Conservation (phyloP, 179 eudicot genomes). For the Carnegiea gigantea region DNA sequence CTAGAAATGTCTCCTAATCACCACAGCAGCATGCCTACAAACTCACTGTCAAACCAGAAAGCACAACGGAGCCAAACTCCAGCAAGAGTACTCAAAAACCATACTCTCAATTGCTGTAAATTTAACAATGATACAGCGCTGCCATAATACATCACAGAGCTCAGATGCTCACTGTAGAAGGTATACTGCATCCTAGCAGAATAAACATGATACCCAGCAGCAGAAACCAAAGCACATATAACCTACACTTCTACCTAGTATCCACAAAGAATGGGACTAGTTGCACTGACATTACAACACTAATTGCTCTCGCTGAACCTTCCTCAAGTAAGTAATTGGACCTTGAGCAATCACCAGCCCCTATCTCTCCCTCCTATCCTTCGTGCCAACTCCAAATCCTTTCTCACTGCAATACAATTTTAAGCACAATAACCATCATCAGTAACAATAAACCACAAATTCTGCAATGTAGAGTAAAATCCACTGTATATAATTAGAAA, state of each 20-base stretch:
- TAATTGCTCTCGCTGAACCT: neutral
- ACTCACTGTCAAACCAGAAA: neutral
- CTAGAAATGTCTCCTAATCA: neutral
- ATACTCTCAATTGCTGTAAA: neutral
- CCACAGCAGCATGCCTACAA: neutral
- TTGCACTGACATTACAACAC: neutral
- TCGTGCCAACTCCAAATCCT: slow-evolving; percentile 64
- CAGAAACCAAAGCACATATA: neutral
- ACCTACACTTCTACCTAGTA: neutral
- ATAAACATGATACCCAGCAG: neutral
- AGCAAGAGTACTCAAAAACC: neutral
- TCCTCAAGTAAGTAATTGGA: neutral
- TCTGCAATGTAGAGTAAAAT: neutral
- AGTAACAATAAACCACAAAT: neutral
- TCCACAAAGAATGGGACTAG: neutral
- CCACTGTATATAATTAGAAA: neutral
- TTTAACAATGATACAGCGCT: too few relatives aligned
- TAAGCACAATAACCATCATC: neutral
- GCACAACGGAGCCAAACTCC: neutral
- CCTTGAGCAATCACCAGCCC: slow-evolving; percentile 40
- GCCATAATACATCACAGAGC: neutral
- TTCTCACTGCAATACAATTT: slow-evolving; percentile 49
- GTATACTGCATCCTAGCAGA: neutral
- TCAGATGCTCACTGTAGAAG: neutral
- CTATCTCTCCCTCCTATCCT: slow-evolving; percentile 64